Conservation (phyloP, 352 stramenopile species). For the Aphanomyces invadans region DNA sequence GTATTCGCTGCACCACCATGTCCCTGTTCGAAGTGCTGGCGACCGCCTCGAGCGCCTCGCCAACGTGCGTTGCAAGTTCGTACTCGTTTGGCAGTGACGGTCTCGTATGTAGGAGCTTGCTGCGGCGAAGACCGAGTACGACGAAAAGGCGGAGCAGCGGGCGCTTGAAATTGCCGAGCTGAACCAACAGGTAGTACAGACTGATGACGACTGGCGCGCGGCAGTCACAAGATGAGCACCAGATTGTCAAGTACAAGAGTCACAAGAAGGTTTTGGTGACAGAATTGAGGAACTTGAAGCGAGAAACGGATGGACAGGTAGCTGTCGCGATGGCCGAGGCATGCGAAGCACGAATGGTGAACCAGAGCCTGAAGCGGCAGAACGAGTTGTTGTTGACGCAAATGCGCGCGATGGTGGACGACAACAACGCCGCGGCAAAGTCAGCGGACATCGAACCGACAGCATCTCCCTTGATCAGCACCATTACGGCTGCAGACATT, state of each 20-base stretch:
- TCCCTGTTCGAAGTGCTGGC: conserved; percentile 33
- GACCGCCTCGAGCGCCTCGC: conserved; percentile 69
- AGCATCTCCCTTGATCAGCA: conserved; percentile 46
- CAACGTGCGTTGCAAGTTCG: conserved; percentile 29
- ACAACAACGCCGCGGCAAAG: conserved; percentile 31
- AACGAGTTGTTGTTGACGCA: conserved; percentile 75
- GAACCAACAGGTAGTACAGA: conserved; percentile 41
- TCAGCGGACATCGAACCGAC: conserved; percentile 6
- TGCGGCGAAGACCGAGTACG: conserved; percentile 55
- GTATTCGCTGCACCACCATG: conserved; percentile 65
- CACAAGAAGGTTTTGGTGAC: conserved; percentile 72
- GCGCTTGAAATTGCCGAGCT: conserved; percentile 47
- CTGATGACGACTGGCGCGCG: background rate
- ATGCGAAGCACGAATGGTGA: conserved; percentile 80
- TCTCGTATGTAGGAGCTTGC: conserved; percentile 44
- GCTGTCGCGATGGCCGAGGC: conserved; percentile 77
- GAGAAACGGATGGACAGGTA: conserved; percentile 64
- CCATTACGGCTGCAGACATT: conserved; percentile 56
- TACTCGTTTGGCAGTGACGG: too few species aligned
- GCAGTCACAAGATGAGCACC: background rate
- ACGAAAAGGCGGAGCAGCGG: conserved; percentile 48
- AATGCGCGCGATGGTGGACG: conserved; percentile 63
- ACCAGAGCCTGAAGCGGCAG: conserved; percentile 70
- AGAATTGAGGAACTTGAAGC: conserved; percentile 70
- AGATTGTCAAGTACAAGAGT: conserved; percentile 56